Base-by-base conservation (phyloP, 495 filamentous ascomycete species). In the Hyaloscypha variabilis region DNA sequence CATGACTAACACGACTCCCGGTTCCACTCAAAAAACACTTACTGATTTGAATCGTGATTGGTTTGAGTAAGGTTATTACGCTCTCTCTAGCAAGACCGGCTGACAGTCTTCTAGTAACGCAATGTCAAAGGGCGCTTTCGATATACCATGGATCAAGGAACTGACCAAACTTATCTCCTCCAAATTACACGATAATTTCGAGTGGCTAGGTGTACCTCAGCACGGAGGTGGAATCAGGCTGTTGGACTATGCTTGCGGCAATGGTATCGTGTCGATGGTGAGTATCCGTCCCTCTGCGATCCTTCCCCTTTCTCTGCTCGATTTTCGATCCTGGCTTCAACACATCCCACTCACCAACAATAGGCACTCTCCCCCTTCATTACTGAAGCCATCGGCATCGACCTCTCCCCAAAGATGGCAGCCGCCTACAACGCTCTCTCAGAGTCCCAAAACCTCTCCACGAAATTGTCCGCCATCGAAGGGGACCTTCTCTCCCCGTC, bases 191-290 rank as follows among this genome's bases (percentile, higher is more conserved):
- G 21, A 21, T n/a, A 24, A 61, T 51, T 13, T 61, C 3, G 58
- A 61, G 1, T 61, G 58, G 58, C 19, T 61, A 26, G 58, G 58
- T 50, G 19, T 51, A 4, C 23, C 34, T 29, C n/a, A 21, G 11
- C 13, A 21, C 19, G 26, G 3, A 8, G 23, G 14, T 2, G 53
- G 26, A 17, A 26, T 64, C 13, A 55, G 21, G 51, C 14, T 65
- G 36, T 31, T 65, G 8, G 63, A 65, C 28, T 65, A 65, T 34
- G 63, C 63, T 26, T 65, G 63, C 30, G 63, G 63, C 4, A 46
- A 25, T 21, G 63, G 63, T 23, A 19, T 52, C 19, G 57, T 28
- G 5, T 51, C 63, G 1, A 31, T 25, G 56, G 65, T 58, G 26
- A 36, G 29, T 23, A 8, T 34, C 31, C 31, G 13, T 6, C 31